phyloP scores from a whole-genome alignment of 805 yeast genomes.

The Ogataea sp. region DNA sequence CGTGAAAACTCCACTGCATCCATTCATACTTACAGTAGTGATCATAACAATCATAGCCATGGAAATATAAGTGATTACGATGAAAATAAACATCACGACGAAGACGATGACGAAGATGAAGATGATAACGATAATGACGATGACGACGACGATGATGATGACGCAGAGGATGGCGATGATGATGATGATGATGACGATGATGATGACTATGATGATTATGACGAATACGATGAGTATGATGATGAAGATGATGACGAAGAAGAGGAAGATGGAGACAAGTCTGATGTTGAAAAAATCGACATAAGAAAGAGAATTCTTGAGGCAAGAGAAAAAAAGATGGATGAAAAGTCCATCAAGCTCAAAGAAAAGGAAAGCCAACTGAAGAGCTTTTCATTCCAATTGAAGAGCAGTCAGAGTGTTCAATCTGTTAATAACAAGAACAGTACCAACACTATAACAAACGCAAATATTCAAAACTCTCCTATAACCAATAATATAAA shows the following conservation, averaged over 20 bases:
- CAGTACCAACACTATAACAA: neutral
- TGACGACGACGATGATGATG: constrained; percentile 5
- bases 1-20: neutral
- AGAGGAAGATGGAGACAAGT: constrained; percentile 2
- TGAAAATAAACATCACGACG: constrained; percentile 30
- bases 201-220: constrained; percentile 10
- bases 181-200: constrained; percentile 6
- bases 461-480: constrained; percentile 76
- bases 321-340: neutral
- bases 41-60: constrained; percentile 33
- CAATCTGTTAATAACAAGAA: neutral
- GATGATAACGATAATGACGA: constrained; percentile 20
- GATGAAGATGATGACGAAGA: constrained; percentile 3
- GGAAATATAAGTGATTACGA: constrained; percentile 23
- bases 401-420: too few species aligned
- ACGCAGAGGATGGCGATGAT: constrained; percentile 1
- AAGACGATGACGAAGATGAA: constrained; percentile 30
- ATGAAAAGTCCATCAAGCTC: neutral
- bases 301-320: neutral
- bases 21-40: constrained; percentile 17
- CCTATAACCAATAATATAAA: constrained; percentile 50
- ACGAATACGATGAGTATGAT: constrained; percentile 4
- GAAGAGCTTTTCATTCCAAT: constrained; percentile 12
- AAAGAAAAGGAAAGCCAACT: constrained; percentile 1
- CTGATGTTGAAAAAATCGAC: neutral